phyloP scores from a whole-genome alignment of 208 protist species.

The Leishmania lainsoni region DNA sequence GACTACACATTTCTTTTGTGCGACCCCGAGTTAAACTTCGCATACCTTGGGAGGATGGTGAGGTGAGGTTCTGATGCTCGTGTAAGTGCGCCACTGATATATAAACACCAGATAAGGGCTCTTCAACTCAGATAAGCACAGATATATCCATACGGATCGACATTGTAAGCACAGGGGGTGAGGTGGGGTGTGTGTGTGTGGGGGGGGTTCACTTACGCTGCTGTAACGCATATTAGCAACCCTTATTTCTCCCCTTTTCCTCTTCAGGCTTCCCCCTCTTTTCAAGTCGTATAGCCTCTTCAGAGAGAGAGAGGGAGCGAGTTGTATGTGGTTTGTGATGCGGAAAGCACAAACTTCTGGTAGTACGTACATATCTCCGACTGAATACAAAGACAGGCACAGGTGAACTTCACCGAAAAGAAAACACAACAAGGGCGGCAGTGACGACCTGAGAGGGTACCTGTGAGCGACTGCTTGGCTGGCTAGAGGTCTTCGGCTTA shows the following conservation, averaged over 20 bases:
- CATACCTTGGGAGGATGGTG: background rate
- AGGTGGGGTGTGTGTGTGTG: no score
- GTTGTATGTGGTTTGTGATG: background rate
- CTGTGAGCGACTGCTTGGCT: background rate
- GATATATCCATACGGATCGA: background rate
- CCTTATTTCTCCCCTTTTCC: background rate
- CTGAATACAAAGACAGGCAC: background rate
- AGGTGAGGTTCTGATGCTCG: background rate
- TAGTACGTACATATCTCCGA: background rate
- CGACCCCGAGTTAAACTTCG: background rate
- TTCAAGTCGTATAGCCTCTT: background rate
- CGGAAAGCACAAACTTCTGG: background rate
- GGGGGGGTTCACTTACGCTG: background rate
- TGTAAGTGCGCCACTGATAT: background rate
- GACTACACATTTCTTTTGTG: background rate
- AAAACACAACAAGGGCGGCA: background rate
- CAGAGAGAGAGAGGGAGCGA: background rate
- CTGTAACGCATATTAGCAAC: background rate
- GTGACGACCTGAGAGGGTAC: background rate
- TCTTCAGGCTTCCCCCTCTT: background rate
- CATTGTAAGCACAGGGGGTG: background rate
- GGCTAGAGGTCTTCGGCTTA: background rate
- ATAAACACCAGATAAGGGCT: background rate
- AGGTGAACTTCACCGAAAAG: background rate
- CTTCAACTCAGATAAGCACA: background rate